Conservation (phyloP, 1,284 basidiomycete genomes). For the Spongiforma sp. region DNA sequence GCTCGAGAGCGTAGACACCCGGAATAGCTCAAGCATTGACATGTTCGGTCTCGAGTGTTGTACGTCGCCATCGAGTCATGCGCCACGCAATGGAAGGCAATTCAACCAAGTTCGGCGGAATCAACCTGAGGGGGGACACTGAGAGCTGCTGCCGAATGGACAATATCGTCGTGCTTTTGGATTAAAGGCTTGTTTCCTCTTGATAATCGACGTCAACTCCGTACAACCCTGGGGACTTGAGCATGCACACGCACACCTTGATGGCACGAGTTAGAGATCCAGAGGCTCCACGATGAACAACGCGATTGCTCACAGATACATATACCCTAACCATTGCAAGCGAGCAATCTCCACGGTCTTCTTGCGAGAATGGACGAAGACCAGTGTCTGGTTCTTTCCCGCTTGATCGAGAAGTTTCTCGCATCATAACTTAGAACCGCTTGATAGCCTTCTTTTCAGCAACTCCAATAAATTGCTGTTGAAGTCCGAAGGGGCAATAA, state of each 20-base stretch:
- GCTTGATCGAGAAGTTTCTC: constrained; percentile 97
- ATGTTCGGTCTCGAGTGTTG: constrained; percentile 93
- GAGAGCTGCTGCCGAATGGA: constrained; percentile 92
- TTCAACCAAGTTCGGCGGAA: constrained; percentile 95
- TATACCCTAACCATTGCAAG: constrained; percentile 97
- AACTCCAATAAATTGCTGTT: constrained; percentile 97
- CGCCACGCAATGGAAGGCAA: constrained; percentile 96
- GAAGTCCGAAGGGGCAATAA: constrained; percentile 89
- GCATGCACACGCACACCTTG: constrained; percentile 96
- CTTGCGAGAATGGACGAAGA: constrained; percentile 98
- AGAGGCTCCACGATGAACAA: background rate
- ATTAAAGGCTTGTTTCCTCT: constrained; percentile 85
- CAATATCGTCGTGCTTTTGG: constrained; percentile 95
- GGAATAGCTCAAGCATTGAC: constrained; percentile 79
- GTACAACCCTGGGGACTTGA: constrained; percentile 90
- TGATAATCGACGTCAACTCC: constrained; percentile 91
- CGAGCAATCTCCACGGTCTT: constrained; percentile 94
- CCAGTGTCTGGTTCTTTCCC: constrained; percentile 89
- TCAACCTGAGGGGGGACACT: constrained; percentile 88
- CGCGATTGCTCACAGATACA: constrained; percentile 76
- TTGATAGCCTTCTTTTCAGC: constrained; percentile 99
- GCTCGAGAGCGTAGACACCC: constrained; percentile 88
- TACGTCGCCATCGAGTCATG: constrained; percentile 97
- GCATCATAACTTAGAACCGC: constrained; percentile 98
- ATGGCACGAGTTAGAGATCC: constrained; percentile 28